Base-by-base conservation (phyloP, 2,329 filamentous ascomycete genomes). In the Ophiostoma sp. region DNA sequence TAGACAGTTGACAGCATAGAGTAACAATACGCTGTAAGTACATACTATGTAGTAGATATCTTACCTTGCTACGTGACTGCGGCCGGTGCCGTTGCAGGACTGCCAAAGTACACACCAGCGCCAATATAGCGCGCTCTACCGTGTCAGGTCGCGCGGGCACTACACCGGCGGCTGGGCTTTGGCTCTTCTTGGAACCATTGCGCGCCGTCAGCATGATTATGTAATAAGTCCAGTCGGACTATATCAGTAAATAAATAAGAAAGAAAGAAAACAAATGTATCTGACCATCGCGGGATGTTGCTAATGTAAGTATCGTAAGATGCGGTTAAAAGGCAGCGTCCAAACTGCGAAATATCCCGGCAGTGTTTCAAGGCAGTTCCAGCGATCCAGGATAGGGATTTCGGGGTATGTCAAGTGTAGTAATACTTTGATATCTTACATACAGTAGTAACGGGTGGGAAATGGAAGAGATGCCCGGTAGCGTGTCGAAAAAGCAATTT, bases 151-250 rank as follows among this genome's bases (percentile, higher is more conserved):
- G 10, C 23, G 23, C 52, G 23, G 52, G 10, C 52, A 57, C 52
- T 57, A 57, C 13, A 27, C 52, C n/a, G 15, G n/a, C 23, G 23
- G 52, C 23, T 57, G 52, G 60, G 60, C 31, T 64, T 44, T 60
- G 57, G 52, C 67, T 52, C 41, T 67, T 71, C 48, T 62, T 11
- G 65, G 70, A 67, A 69, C 67, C 70, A 71, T 71, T 71, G 62
- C 62, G 70, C 70, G 70, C 70, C 60, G 62, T 67, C 52, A 27
- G 52, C 23, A 57, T 57, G 52, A 13, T 57, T 57, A 57, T 57
- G 23, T 57, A 48, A 48, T 1, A 3, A 1, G 27, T 31, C 27
- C 27, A 31, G 27, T 31, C 27, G 27, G 27, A 31, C 27, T 31
- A 31, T 31, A 3, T 31, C 27, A 31, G 1, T 31, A 31, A 31